These are phyloP conservation scores for Solanum piurae DNA, from an alignment of 257 asterid genomes.

Conservation along the genomic window DNA sequence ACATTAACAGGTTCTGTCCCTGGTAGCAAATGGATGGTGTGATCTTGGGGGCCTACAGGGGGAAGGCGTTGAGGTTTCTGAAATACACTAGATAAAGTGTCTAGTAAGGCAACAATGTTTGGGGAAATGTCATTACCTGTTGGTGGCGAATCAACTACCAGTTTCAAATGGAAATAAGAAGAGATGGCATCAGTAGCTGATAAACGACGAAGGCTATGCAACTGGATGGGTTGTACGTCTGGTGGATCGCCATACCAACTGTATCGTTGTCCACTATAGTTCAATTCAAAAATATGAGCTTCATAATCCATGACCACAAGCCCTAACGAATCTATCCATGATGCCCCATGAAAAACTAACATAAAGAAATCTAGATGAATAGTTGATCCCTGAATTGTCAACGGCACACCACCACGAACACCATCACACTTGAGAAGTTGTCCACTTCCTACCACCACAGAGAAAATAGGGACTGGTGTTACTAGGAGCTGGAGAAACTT, in stretches of 20 bases:
- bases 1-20: background rate
- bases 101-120: background rate
- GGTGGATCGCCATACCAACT: background rate
- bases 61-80: background rate
- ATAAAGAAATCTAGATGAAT: background rate
- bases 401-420: too few relatives aligned
- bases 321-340: background rate
- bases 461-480: background rate
- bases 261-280: background rate
- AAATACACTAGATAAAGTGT: background rate
- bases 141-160: background rate
- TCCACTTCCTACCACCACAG: background rate
- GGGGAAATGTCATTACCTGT: too few relatives aligned
- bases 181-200: background rate
- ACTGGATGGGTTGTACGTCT: background rate
- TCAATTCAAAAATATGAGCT: background rate
- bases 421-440: background rate
- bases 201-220: background rate
- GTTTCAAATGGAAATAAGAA: background rate
- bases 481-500: background rate
- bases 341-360: background rate
- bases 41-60: background rate
- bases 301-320: background rate
- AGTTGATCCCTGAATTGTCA: background rate
- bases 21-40: background rate